A percentile compares a stretch with the other conserved stretches of the same genome.
Evolutionary conservation across 2,329 filamentous ascomycete species (phyloP).

Genomic region (Botrytis pseudocinerea): DNA sequence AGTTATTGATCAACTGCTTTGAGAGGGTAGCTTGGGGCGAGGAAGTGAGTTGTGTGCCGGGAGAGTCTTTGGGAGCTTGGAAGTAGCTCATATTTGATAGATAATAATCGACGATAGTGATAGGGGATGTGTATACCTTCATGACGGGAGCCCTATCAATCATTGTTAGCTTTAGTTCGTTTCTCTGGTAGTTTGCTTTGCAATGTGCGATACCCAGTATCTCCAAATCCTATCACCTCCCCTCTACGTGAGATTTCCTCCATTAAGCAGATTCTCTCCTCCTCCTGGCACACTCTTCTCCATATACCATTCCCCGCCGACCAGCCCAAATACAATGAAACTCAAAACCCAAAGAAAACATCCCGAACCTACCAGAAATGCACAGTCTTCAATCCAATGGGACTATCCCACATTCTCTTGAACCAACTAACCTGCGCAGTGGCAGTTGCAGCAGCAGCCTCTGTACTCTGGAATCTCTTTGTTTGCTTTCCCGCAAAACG

Average conservation of each 20-base stretch:
- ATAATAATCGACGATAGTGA: too few relatives aligned
- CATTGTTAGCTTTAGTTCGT: neutral
- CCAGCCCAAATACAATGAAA: neutral
- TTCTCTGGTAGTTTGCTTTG: neutral
- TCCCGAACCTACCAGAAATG: conserved; percentile 79
- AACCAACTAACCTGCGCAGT: conserved; percentile 54
- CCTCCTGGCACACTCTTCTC: neutral
- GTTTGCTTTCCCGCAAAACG: conserved; percentile 36
- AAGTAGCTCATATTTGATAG: neutral
- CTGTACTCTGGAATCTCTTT: conserved; percentile 63
- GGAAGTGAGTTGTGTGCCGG: neutral
- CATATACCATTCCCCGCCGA: neutral
- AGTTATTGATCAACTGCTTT: neutral
- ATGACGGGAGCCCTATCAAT: conserved; percentile 80
- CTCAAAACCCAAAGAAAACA: neutral
- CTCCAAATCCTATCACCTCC: too few relatives aligned
- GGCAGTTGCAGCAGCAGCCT: conserved; percentile 55
- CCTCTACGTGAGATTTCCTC: neutral
- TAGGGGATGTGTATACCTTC: conserved; percentile 58
- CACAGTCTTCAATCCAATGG: conserved; percentile 84
- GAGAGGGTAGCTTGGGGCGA: neutral
- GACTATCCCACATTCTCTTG: conserved; percentile 80
- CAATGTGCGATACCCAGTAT: neutral
- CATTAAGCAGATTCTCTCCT: too few relatives aligned
- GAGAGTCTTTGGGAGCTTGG: neutral